Base-by-base conservation (phyloP, 495 filamentous ascomycete genomes). In the Penicillium fimorum region DNA sequence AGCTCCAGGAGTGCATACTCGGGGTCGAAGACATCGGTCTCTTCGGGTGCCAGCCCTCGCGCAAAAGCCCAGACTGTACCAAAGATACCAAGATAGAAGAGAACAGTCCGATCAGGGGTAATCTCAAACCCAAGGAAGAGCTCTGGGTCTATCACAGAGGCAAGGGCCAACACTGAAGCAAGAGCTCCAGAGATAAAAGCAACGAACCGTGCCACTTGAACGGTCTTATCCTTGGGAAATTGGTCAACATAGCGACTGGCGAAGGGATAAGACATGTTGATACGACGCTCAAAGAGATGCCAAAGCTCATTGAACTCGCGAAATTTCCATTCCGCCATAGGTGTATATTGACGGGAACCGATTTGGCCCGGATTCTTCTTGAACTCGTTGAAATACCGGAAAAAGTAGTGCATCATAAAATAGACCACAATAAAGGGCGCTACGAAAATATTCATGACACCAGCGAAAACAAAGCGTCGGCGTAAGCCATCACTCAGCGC, bases 221-320 rank as follows among this genome's bases (percentile, higher is more conserved):
- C 84, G 0, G 87, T 91, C 71, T 96, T 96, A 67, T 90, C 87
- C 72, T 97, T 97, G 3, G 94, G 94, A 56, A 98, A 98, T 56
- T 97, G 94, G 48, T 97, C 90, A 29, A 97, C 81, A 64, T 98
- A 98, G 37, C 88, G 87, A 46, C 86, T 89, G 2, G 94, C 94
- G 65, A 88, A 96, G 0, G 93, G 93, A 62, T 92, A 91, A 6
- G 95, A 96, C 89, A 97, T 94, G 61, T 96, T 91, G 51, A 89
- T 79, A 12, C 94, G 85, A 54, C 91, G 87, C 58, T 91, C 82
- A 63, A 96, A 98, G 1, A 97, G 76, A 74, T 97, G 94, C 59
- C 85, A 86, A 1, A 98, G 82, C 69, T 98, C 94, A 63, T 98
- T 98, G 79, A 97, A 97, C 69, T 97, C 93, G 47, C 94, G 88